A percentile compares a stretch with the other conserved stretches of the same genome.
Conservation (phyloP, 1,284 basidiomycete species). For the Ganoderma lucidum region DNA sequence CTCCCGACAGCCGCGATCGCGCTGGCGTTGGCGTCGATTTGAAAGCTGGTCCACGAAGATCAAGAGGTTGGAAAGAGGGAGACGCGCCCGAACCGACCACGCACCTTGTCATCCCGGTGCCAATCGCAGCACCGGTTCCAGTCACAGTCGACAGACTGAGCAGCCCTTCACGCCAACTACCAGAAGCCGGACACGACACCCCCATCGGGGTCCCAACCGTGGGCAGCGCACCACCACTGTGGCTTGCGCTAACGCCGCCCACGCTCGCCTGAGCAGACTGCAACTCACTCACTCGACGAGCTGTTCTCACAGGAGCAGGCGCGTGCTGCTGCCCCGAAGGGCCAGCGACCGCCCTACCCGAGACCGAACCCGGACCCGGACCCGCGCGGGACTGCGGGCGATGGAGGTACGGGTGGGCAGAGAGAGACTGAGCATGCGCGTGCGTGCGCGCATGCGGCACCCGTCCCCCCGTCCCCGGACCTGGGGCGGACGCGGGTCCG, state of each 20-base stretch:
- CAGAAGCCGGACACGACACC: slow-evolving; percentile 34
- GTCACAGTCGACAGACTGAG: slow-evolving; percentile 19
- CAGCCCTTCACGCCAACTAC: slow-evolving; percentile 32
- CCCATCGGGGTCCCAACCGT: slow-evolving; percentile 35
- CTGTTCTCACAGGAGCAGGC: slow-evolving; percentile 33
- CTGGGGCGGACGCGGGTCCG: slow-evolving; percentile 26
- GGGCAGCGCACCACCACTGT: slow-evolving; percentile 20
- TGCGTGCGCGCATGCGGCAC: slow-evolving; percentile 34
- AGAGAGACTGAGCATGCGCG: slow-evolving; percentile 26
- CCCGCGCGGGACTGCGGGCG: slow-evolving; percentile 36
- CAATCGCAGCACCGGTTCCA: neutral
- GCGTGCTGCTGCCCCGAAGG: slow-evolving; percentile 18
- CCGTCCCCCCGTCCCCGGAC: slow-evolving; percentile 31
- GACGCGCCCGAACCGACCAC: slow-evolving; percentile 15
- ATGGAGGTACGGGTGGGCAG: slow-evolving; percentile 39
- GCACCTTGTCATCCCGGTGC: slow-evolving; percentile 21
- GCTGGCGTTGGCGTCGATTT: neutral
- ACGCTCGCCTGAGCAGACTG: slow-evolving; percentile 29
- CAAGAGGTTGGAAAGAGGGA: slow-evolving; percentile 7
- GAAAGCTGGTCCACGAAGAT: slow-evolving; percentile 13
- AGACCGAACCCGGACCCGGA: slow-evolving; percentile 25
- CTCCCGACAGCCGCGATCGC: neutral
- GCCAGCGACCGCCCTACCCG: slow-evolving; percentile 10
- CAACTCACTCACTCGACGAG: slow-evolving; percentile 32
- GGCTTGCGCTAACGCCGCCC: slow-evolving; percentile 22